Evolutionary conservation across 495 filamentous ascomycete species (phyloP).

Genomic region (Talaromyces ruber): DNA sequence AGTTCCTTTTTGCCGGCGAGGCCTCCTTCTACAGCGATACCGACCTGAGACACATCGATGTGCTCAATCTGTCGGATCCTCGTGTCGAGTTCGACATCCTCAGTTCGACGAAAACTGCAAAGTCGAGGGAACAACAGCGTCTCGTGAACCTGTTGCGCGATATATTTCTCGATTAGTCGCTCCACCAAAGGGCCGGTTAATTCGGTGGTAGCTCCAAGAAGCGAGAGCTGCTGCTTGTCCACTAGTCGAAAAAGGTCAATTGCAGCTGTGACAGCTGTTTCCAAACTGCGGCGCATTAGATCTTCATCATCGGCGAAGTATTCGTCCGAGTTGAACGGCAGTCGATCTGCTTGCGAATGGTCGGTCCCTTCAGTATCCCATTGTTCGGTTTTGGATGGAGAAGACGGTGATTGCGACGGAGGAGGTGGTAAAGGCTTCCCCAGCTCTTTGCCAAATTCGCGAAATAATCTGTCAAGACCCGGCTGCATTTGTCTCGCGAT

Average conservation of each 20-base stretch:
- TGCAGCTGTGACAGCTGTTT: slow-evolving; percentile 85
- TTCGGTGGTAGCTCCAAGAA: slow-evolving; percentile 87
- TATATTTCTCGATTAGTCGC: slow-evolving; percentile 88
- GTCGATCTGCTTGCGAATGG: slow-evolving; percentile 23
- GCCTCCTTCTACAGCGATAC: slow-evolving; percentile 71
- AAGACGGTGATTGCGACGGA: slow-evolving; percentile 48
- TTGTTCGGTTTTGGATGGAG: slow-evolving; percentile 20
- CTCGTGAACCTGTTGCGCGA: slow-evolving; percentile 89
- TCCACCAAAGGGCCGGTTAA: slow-evolving; percentile 89
- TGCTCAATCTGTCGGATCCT: slow-evolving; percentile 88
- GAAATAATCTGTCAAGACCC: slow-evolving; percentile 83
- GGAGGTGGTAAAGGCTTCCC: slow-evolving; percentile 76
- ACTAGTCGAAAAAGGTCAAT: slow-evolving; percentile 94
- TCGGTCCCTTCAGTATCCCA: slow-evolving; percentile 20
- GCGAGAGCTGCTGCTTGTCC: slow-evolving; percentile 89
- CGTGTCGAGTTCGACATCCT: slow-evolving; percentile 85
- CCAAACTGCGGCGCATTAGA: slow-evolving; percentile 72
- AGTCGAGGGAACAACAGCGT: slow-evolving; percentile 75
- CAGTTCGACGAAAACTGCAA: slow-evolving; percentile 63
- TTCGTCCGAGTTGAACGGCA: slow-evolving; percentile 40
- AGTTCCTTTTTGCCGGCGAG: slow-evolving; percentile 64
- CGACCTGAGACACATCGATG: slow-evolving; percentile 91
- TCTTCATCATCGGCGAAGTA: slow-evolving; percentile 80
- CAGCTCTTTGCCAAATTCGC: slow-evolving; percentile 77
- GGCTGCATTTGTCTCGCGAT: slow-evolving; percentile 96